A percentile compares a stretch with the other conserved stretches of the same genome.
Conservation (phyloP, 345 rosid genomes). For the Erodium maritimum region DNA sequence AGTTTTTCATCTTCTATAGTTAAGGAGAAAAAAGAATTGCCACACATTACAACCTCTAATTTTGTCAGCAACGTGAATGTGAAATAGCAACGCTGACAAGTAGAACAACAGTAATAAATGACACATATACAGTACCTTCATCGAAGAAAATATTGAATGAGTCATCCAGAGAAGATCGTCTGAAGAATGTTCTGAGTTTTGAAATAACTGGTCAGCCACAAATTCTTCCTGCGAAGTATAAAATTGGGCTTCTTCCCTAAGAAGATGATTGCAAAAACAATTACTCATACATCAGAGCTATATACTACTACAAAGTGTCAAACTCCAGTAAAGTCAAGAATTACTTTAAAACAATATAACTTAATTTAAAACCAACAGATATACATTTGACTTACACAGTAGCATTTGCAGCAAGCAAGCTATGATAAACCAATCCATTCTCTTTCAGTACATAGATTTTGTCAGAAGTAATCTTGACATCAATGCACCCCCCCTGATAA, state of each 20-base stretch:
- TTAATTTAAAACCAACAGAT: not conserved
- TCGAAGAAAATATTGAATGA: constrained; percentile 46
- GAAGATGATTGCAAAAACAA: constrained; percentile 14
- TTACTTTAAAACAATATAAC: not conserved
- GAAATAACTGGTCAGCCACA: constrained; percentile 79
- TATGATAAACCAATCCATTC: constrained; percentile 40
- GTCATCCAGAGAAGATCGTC: constrained; percentile 64
- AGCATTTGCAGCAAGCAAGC: constrained; percentile 24
- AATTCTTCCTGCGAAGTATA: constrained; percentile 76
- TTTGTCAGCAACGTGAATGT: not conserved
- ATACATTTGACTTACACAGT: constrained; percentile 47
- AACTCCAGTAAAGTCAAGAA: not conserved
- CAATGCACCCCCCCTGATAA: constrained; percentile 62
- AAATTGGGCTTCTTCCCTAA: constrained; percentile 59
- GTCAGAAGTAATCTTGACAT: constrained; percentile 58
- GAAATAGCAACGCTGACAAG: not conserved
- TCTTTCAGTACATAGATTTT: constrained; percentile 64
- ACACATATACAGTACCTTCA: constrained; percentile 36
- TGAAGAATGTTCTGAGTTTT: constrained; percentile 50
- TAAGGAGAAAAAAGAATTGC: not conserved
- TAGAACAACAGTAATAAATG: not conserved
- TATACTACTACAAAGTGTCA: not conserved
- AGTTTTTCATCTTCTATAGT: not conserved
- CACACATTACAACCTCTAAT: not conserved
- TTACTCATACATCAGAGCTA: not conserved